Conservation (phyloP, 192 early-diverging fungal species). For the Borealophlyctis nickersoniae region DNA sequence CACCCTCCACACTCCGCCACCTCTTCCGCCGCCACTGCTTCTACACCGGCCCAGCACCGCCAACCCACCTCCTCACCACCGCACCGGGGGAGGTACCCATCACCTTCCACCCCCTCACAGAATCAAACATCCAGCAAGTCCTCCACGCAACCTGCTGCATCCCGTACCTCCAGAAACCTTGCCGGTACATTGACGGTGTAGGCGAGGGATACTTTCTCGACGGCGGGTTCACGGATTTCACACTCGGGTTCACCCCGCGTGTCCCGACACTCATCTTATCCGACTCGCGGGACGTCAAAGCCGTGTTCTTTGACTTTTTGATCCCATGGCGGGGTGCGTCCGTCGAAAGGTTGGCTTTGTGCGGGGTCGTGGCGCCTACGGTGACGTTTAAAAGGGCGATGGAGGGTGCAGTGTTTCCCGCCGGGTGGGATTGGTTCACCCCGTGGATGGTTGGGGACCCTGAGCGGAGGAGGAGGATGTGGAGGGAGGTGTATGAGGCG, state of each 20-base stretch:
- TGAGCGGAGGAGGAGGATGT: not conserved
- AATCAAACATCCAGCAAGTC: slow-evolving; percentile 27
- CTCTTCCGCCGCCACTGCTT: slow-evolving; percentile 29
- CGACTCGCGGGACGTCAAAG: slow-evolving; percentile 7
- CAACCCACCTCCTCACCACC: slow-evolving; percentile 17
- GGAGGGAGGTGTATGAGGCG: not conserved
- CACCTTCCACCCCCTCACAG: slow-evolving; percentile 22
- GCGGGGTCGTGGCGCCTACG: not conserved
- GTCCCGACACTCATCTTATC: slow-evolving; percentile 16
- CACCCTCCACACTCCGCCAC: slow-evolving; percentile 5
- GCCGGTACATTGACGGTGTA: slow-evolving; percentile 28
- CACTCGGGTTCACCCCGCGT: slow-evolving; percentile 20
- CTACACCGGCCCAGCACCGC: slow-evolving; percentile 30
- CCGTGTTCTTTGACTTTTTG: not conserved
- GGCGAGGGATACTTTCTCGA: slow-evolving; percentile 30
- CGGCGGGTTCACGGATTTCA: slow-evolving; percentile 30
- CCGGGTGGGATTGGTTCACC: not conserved
- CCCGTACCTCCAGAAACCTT: slow-evolving; percentile 28
- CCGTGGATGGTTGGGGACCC: not conserved
- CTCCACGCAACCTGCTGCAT: slow-evolving; percentile 41
- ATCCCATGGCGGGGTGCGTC: not conserved
- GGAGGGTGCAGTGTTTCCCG: not conserved
- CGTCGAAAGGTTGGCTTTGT: not conserved
- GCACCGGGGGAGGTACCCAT: slow-evolving; percentile 1
- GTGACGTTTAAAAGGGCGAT: not conserved